These are phyloP conservation scores for Citeromyces nyonsensis DNA, from an alignment of 805 yeast species.

Conservation along the genomic window DNA sequence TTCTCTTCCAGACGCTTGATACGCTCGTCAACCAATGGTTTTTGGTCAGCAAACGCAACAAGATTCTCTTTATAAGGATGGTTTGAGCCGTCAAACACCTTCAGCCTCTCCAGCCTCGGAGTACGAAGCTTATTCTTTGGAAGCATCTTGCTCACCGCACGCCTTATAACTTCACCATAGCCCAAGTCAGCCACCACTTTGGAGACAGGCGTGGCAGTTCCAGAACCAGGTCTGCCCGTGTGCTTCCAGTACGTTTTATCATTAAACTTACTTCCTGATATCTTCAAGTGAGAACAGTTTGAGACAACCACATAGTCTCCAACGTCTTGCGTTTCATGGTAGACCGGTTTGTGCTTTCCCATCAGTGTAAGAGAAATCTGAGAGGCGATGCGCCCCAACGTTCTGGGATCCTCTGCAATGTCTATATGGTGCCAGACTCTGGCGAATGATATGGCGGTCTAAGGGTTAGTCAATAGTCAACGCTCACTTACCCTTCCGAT, in stretches of 20 bases:
- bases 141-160: constrained; percentile 92
- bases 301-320: constrained; percentile 98
- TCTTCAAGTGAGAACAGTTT: constrained; percentile 66
- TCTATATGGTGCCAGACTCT: constrained; percentile 95
- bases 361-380: constrained; percentile 75
- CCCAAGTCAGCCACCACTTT: constrained; percentile 67
- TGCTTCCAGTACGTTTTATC: constrained; percentile 84
- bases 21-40: constrained; percentile 30
- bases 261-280: constrained; percentile 75
- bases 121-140: constrained; percentile 83
- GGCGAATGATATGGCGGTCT: constrained; percentile 61
- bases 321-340: constrained; percentile 62
- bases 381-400: constrained; percentile 86
- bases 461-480: constrained; percentile 33
- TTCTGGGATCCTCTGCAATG: constrained; percentile 66
- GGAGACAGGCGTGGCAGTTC: constrained; percentile 72
- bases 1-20: constrained; percentile 16
- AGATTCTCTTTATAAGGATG: constrained; percentile 79
- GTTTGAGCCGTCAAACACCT: constrained; percentile 76
- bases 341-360: constrained; percentile 96
- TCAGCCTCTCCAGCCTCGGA: constrained; percentile 67
- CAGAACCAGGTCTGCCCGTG: constrained; percentile 78
- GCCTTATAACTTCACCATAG: constrained; percentile 65
- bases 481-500: neutral
- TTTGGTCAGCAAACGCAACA: constrained; percentile 75